A percentile compares a stretch with the other conserved stretches of the same genome.
phyloP scores from a whole-genome alignment of 768 basidiomycete species.

The Calocybe cyanea region DNA sequence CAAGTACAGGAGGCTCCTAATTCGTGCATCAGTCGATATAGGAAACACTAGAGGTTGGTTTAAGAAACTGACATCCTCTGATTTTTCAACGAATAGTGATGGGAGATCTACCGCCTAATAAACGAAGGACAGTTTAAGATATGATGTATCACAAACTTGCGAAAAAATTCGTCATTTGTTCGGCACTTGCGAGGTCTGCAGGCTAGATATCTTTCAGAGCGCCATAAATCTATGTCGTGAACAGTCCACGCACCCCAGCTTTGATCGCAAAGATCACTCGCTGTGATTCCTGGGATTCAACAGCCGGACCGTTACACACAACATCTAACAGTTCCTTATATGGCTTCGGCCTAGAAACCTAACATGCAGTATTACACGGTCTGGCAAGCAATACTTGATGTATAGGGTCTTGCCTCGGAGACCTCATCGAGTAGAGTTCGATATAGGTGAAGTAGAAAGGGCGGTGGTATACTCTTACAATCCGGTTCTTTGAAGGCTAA shows the following conservation, averaged over 20 bases:
- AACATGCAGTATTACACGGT: not conserved
- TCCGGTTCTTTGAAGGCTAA: conserved; percentile 60
- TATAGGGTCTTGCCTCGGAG: conserved; percentile 48
- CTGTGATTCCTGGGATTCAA: conserved; percentile 36
- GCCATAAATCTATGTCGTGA: not conserved
- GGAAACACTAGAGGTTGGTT: not conserved
- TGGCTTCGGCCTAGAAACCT: conserved; percentile 66
- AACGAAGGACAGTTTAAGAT: not conserved
- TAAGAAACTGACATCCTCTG: conserved; percentile 43
- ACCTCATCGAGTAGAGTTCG: conserved; percentile 68
- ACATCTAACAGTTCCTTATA: conserved; percentile 45
- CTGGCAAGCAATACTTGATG: not conserved
- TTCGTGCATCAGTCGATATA: conserved; percentile 1
- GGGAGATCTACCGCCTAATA: conserved; percentile 39
- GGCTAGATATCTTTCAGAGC: conserved; percentile 30
- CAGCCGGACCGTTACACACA: conserved; percentile 41
- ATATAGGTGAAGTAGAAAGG: conserved; percentile 60
- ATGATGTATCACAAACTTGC: conserved; percentile 30
- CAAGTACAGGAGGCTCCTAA: conserved; percentile 30
- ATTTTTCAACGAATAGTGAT: conserved; percentile 55
- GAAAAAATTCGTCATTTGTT: conserved; percentile 65
- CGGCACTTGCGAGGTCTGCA: conserved; percentile 45
- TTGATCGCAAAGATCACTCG: conserved; percentile 45
- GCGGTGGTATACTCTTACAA: conserved; percentile 47
- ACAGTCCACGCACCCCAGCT: conserved; percentile 24